phyloP scores from a whole-genome alignment of 441 rosid species.

The Euphorbia corollata region DNA sequence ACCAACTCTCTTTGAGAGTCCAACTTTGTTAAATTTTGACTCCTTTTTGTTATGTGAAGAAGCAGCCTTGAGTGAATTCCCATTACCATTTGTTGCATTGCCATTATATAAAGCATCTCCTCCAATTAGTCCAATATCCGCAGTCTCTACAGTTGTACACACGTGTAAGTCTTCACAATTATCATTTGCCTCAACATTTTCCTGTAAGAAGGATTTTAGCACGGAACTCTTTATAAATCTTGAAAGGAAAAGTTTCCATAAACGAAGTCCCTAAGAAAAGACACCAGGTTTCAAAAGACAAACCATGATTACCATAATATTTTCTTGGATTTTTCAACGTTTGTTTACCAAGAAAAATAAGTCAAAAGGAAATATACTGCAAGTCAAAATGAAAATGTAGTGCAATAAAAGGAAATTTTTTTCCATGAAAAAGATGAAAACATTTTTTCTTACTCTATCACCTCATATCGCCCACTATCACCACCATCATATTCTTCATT shows the following conservation, averaged over 20 bases:
- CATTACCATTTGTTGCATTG: slow-evolving; percentile 7
- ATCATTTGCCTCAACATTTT: slow-evolving; percentile 27
- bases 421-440: too few species aligned
- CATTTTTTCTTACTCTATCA: too few species aligned
- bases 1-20: slow-evolving; percentile 20
- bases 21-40: slow-evolving; percentile 11
- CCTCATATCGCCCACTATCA: too few species aligned
- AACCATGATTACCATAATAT: background rate
- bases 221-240: background rate
- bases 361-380: too few species aligned
- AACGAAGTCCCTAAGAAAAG: background rate
- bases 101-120: slow-evolving; percentile 18
- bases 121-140: slow-evolving; percentile 12
- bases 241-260: background rate
- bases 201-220: slow-evolving; percentile 17
- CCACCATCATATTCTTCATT: too few species aligned
- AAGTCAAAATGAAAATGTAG: too few species aligned
- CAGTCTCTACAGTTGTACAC: slow-evolving; percentile 18
- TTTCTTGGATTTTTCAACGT: too few species aligned
- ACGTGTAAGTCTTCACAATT: slow-evolving; percentile 24
- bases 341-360: too few species aligned
- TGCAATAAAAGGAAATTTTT: too few species aligned
- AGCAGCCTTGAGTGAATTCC: slow-evolving; percentile 8
- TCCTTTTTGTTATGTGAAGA: slow-evolving; percentile 22
- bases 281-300: background rate